Evolutionary conservation across 2,329 filamentous ascomycete genomes (phyloP).

Genomic region (Cladosporium phlei): DNA sequence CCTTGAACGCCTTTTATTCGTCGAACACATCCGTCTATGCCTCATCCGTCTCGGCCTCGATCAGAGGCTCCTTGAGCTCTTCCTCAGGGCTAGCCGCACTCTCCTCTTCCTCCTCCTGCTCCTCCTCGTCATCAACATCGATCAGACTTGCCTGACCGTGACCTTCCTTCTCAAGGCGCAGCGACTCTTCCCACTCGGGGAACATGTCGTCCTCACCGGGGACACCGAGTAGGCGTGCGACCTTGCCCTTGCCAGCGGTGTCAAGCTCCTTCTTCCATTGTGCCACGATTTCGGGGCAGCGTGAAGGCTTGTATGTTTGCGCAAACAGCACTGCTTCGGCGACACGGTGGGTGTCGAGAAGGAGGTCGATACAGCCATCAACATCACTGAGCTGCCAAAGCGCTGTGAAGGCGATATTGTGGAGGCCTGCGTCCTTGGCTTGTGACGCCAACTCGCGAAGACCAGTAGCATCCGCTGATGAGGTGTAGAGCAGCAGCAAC

Average conservation of each 20-base stretch:
- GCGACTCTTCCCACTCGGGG: conserved; percentile 91
- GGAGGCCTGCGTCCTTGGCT: conserved; percentile 69
- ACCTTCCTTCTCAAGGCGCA: conserved; percentile 73
- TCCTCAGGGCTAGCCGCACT: no score
- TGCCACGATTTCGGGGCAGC: conserved; percentile 61
- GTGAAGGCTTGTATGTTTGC: conserved; percentile 89
- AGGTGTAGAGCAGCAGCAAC: conserved; percentile 79
- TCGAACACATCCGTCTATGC: no score
- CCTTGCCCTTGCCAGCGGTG: conserved; percentile 76
- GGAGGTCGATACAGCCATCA: conserved; percentile 71
- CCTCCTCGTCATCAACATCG: conserved; percentile 34
- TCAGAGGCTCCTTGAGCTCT: no score
- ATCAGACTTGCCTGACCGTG: conserved; percentile 38
- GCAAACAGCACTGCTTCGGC: conserved; percentile 88
- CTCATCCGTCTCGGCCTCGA: no score
- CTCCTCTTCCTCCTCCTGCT: conserved; percentile 42
- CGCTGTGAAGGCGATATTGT: conserved; percentile 90
- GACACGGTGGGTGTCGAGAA: conserved; percentile 70
- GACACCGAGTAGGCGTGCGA: conserved; percentile 75
- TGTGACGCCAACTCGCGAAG: conserved; percentile 67
- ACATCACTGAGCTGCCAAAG: conserved; percentile 84
- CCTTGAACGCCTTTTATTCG: no score
- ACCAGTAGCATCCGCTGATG: conserved; percentile 73
- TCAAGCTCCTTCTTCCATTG: conserved; percentile 82
- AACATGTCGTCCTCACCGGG: conserved; percentile 71